Percentiles rank a stretch among this genome's conserved stretches.
phyloP scores from a whole-genome alignment of 306 rosid species.

The Vigna reflexopilosa region DNA sequence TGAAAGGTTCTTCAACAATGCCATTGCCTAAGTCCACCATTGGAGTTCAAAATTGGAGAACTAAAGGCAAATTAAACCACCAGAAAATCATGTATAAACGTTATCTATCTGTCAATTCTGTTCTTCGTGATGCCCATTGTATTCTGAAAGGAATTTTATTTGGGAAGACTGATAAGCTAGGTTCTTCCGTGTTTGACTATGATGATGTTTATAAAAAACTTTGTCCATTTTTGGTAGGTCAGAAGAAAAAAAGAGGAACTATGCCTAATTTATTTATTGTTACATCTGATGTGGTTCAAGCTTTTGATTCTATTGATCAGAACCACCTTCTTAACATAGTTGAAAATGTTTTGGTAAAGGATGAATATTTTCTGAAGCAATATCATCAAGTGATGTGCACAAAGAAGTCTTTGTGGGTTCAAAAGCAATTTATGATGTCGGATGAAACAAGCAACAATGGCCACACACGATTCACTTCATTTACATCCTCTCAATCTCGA shows the following conservation, averaged over 20 bases:
- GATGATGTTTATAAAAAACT: conserved; percentile 77
- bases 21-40: conserved; percentile 40
- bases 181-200: conserved; percentile 93
- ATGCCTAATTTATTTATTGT: conserved; percentile 65
- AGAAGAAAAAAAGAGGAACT: conserved; percentile 48
- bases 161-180: conserved; percentile 72
- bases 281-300: conserved; percentile 82
- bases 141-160: conserved; percentile 68
- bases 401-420: conserved; percentile 71
- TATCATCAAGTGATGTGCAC: conserved; percentile 66
- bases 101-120: conserved; percentile 73
- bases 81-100: conserved; percentile 40
- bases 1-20: conserved; percentile 71
- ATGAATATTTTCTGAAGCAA: conserved; percentile 61
- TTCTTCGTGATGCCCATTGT: conserved; percentile 70
- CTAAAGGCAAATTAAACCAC: conserved; percentile 24
- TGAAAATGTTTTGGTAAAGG: conserved; percentile 55
- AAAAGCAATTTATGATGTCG: conserved; percentile 47
- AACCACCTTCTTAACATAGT: conserved; percentile 74
- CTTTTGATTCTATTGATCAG: conserved; percentile 85
- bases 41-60: conserved; percentile 46
- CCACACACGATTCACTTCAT: conserved; percentile 41
- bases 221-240: conserved; percentile 62
- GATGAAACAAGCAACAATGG: conserved; percentile 50
- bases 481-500: conserved; percentile 42